These are phyloP conservation scores for Podospora pseudopauciseta DNA, from an alignment of 495 filamentous ascomycete genomes.

Conservation along the genomic window DNA sequence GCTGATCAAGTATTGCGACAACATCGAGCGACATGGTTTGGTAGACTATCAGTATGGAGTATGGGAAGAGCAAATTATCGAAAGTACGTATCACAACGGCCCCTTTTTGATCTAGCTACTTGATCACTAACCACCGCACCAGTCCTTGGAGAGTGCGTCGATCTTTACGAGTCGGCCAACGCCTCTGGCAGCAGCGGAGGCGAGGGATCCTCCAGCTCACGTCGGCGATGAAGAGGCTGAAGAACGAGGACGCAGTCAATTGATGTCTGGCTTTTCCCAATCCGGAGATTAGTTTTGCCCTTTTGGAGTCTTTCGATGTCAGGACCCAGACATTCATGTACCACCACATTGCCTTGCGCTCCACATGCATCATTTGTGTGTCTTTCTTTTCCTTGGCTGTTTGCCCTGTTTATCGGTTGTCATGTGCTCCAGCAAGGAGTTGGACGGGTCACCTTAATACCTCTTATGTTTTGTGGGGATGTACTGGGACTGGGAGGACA, in stretches of 20 bases:
- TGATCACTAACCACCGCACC: conserved; percentile 10
- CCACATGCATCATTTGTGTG: neutral
- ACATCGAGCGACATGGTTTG: conserved; percentile 79
- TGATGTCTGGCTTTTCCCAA: neutral
- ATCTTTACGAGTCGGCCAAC: conserved; percentile 49
- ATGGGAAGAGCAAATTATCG: conserved; percentile 89
- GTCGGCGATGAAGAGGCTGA: conserved; percentile 16
- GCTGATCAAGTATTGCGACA: conserved; percentile 76
- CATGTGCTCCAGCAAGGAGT: conserved; percentile 7
- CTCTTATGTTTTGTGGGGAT: conserved; percentile 5
- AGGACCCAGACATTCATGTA: conserved; percentile 6
- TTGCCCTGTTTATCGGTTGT: neutral
- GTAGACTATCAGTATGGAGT: conserved; percentile 98
- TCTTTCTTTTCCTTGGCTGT: conserved; percentile 4
- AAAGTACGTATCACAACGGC: conserved; percentile 53
- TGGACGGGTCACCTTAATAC: conserved; percentile 6
- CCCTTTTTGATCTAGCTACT: neutral
- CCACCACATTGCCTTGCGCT: conserved; percentile 11
- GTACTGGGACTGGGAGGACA: neutral
- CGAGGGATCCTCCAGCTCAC: conserved; percentile 17
- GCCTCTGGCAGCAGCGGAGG: conserved; percentile 27
- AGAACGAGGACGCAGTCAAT: neutral
- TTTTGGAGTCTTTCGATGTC: conserved; percentile 1
- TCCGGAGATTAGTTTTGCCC: neutral
- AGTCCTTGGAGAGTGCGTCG: conserved; percentile 67